phyloP scores from a whole-genome alignment of 2,329 filamentous ascomycete species.

The Westerdykella ornata region DNA sequence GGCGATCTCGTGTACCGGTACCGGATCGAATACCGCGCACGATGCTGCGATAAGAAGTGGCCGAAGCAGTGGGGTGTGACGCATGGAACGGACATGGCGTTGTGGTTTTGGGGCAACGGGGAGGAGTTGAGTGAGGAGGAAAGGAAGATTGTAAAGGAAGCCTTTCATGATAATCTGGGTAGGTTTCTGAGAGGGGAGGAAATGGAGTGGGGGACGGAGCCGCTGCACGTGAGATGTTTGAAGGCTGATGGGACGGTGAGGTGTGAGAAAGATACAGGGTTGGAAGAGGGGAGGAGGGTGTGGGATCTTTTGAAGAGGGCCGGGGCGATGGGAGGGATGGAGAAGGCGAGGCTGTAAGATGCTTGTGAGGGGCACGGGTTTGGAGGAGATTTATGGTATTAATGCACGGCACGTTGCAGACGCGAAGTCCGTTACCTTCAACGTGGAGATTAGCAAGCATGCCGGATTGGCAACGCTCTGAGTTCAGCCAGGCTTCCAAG shows the following conservation, averaged over 20 bases:
- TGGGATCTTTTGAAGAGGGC: constrained; percentile 40
- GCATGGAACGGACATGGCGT: constrained; percentile 48
- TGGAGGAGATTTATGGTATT: no score
- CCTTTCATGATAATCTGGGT: constrained; percentile 37
- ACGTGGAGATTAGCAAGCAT: no score
- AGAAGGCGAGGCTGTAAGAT: constrained; percentile 8
- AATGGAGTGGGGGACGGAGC: constrained; percentile 36
- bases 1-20: constrained; percentile 47
- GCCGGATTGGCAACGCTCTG: no score
- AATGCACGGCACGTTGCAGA: no score
- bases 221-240: constrained; percentile 41
- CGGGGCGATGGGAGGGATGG: constrained; percentile 7
- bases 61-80: constrained; percentile 49
- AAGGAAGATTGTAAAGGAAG: constrained; percentile 36
- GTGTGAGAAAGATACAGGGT: constrained; percentile 42
- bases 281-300: constrained; percentile 44
- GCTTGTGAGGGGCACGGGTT: not conserved
- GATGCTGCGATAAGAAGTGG: constrained; percentile 40
- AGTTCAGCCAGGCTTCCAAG: no score
- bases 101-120: constrained; percentile 53
- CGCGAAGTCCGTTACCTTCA: no score
- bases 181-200: constrained; percentile 39
- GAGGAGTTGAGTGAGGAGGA: constrained; percentile 39
- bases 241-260: constrained; percentile 42
- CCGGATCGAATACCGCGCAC: constrained; percentile 49